Evolutionary conservation across 1,284 basidiomycete genomes (phyloP), one percentile per base, ranked within the genome.

Genomic region (Farysia itapuensis): DNA sequence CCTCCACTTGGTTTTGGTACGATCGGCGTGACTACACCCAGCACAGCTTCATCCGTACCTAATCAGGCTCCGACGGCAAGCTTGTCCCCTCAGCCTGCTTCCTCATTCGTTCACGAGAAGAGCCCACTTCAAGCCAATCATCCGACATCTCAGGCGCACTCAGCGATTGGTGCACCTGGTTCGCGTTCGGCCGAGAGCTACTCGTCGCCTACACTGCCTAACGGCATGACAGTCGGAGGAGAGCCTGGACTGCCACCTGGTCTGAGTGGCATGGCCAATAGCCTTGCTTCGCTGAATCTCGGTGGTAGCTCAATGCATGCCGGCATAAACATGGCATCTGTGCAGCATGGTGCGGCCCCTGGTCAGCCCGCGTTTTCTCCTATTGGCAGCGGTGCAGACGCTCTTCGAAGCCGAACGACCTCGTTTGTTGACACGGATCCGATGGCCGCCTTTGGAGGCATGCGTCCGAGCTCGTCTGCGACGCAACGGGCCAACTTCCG

Each of bases 231-330:
- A 19, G n/a, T n/a, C n/a, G n/a, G n/a, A n/a, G n/a, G n/a, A n/a
- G 32, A 46, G 45, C 33, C 34, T 40, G 12, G 45, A 40, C 20
- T 11, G 12, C 13, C 18, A 9, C 13, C 34, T 6, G 48, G 51
- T 30, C 35, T 50, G 33, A 50, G 41, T 48, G 49, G 46, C n/a
- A 56, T 39, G 21, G 46, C 64, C 18, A 59, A 35, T 46, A 56
- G 48, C 30, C 54, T 67, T 12, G 63, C 49, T 29, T 67, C 65
- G 14, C 48, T 67, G 43, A 65, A 63, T 25, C 41, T 67, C 15
- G 56, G 60, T n/a, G 31, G 31, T 8, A 11, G 11, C 18, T 8
- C 11, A 8, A 33, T 33, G 31, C 11, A 33, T 9, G 9, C 18
- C 9, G 13, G 18, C 8, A 14, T 8, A 8, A 16, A 16, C 31